Percentiles rank a stretch among this genome's conserved stretches.
phyloP scores from a whole-genome alignment of 345 rosid species.

The Euphorbia peplus region DNA sequence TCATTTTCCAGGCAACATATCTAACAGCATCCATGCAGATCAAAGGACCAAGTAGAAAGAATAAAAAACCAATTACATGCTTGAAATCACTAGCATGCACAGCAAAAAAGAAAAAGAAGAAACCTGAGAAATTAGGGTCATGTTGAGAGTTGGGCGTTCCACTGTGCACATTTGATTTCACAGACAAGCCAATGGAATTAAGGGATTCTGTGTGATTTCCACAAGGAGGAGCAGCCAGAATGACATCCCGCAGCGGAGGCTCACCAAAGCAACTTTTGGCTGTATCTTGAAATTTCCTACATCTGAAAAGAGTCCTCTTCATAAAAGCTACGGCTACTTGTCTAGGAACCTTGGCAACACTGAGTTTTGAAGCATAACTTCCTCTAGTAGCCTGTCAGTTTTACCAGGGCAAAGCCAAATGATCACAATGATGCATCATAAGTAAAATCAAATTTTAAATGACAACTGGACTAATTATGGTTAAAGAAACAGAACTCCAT shows the following conservation, averaged over 20 bases:
- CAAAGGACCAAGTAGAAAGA: neutral
- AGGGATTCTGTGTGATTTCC: slow-evolving; percentile 21
- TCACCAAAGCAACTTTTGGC: slow-evolving; percentile 57
- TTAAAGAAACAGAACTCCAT: slow-evolving; percentile 3
- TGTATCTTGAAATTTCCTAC: slow-evolving; percentile 47
- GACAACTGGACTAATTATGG: neutral
- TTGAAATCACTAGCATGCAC: neutral
- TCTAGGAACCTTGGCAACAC: slow-evolving; percentile 48
- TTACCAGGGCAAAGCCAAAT: slow-evolving; percentile 10
- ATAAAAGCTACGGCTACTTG: slow-evolving; percentile 47
- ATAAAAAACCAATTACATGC: neutral
- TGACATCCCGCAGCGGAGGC: slow-evolving; percentile 44
- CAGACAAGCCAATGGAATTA: slow-evolving; percentile 3
- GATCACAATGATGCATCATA: neutral
- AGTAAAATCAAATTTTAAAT: neutral
- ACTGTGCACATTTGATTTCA: slow-evolving; percentile 11
- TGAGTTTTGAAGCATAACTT: slow-evolving; percentile 36
- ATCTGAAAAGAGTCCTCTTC: slow-evolving; percentile 54
- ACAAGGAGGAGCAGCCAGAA: slow-evolving; percentile 31
- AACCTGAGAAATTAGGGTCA: slow-evolving; percentile 32
- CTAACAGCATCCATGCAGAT: neutral
- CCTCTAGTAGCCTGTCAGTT: slow-evolving; percentile 50
- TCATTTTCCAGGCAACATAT: too few species aligned
- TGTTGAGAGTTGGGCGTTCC: slow-evolving; percentile 20
- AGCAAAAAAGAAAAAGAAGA: neutral